Evolutionary conservation across 108 stramenopile genomes (phyloP).

Genomic region (Chaetoceros muelleri): DNA sequence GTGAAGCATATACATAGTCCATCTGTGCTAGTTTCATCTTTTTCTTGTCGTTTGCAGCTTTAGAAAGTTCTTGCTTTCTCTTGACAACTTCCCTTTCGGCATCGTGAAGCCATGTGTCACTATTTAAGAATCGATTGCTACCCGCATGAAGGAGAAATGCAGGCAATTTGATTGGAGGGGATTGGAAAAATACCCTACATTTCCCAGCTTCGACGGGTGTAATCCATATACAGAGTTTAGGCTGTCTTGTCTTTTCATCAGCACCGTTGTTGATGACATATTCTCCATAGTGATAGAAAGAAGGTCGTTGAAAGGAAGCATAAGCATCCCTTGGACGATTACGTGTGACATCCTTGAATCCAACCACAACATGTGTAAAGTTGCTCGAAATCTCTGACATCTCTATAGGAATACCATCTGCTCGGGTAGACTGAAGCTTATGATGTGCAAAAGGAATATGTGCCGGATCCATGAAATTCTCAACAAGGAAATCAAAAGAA

Average conservation of each 20-base stretch:
- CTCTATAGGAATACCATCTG: slow-evolving; percentile 27
- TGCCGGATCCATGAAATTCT: slow-evolving; percentile 69
- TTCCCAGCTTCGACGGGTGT: slow-evolving; percentile 25
- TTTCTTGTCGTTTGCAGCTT: slow-evolving; percentile 4
- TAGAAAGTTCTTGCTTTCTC: slow-evolving; percentile 6
- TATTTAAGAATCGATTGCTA: slow-evolving; percentile 32
- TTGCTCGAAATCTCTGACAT: slow-evolving; percentile 22
- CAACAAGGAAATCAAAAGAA: slow-evolving; percentile 50
- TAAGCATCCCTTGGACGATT: slow-evolving; percentile 22
- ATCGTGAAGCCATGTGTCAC: slow-evolving; percentile 42
- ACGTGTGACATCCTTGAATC: slow-evolving; percentile 19
- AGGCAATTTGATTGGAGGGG: slow-evolving; percentile 12
- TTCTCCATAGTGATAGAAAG: slow-evolving; percentile 29
- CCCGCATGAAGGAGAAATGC: slow-evolving; percentile 21
- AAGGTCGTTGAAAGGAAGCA: slow-evolving; percentile 28
- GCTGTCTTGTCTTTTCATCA: slow-evolving; percentile 3
- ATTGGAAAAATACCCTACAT: slow-evolving; percentile 20
- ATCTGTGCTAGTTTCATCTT: slow-evolving; percentile 6
- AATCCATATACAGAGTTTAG: slow-evolving; percentile 4
- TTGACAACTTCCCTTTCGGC: slow-evolving; percentile 16
- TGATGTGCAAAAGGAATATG: slow-evolving; percentile 71
- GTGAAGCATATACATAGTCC: slow-evolving; percentile 15
- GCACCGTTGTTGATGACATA: slow-evolving; percentile 3
- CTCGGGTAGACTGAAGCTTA: slow-evolving; percentile 22
- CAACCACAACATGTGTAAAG: slow-evolving; percentile 27